Percentiles rank a stretch among this genome's conserved stretches.
Conservation (phyloP, 257 asterid species). For the Solanum infundibuliforme region DNA sequence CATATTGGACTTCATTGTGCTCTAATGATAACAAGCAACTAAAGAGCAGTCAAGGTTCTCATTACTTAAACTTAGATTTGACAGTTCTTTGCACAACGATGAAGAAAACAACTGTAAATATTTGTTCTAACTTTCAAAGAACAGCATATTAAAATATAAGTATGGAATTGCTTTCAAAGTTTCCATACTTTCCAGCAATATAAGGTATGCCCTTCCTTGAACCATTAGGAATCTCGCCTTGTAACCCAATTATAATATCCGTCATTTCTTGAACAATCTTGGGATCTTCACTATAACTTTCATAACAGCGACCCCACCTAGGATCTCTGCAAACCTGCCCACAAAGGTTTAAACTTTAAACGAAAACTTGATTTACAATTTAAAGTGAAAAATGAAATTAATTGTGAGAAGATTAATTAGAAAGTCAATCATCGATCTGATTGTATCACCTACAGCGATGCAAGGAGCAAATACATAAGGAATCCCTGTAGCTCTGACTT, state of each 20-base stretch:
- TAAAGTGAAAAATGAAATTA: not conserved
- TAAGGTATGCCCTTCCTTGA: conserved; percentile 66
- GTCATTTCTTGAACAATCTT: conserved; percentile 75
- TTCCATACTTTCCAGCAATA: conserved; percentile 57
- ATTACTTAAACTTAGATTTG: not conserved
- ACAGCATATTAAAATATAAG: not conserved
- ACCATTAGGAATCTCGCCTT: conserved; percentile 74
- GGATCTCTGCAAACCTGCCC: conserved; percentile 91
- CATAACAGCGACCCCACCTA: conserved; percentile 95
- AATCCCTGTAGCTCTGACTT: conserved; percentile 88
- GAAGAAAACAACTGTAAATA: not conserved
- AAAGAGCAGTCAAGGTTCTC: not conserved
- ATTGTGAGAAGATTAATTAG: not conserved
- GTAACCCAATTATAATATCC: conserved; percentile 71
- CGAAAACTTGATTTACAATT: not conserved
- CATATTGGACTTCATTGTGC: not conserved
- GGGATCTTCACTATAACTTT: conserved; percentile 89
- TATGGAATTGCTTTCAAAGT: conserved; percentile 6
- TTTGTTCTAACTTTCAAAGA: not conserved
- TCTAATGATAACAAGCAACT: not conserved
- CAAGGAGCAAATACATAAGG: conserved; percentile 89
- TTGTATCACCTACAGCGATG: conserved; percentile 58
- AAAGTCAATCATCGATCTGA: not conserved
- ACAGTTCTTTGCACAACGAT: not conserved
- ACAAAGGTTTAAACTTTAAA: not conserved